phyloP scores from a whole-genome alignment of 495 filamentous ascomycete genomes.

The Cladorrhinum samala region DNA sequence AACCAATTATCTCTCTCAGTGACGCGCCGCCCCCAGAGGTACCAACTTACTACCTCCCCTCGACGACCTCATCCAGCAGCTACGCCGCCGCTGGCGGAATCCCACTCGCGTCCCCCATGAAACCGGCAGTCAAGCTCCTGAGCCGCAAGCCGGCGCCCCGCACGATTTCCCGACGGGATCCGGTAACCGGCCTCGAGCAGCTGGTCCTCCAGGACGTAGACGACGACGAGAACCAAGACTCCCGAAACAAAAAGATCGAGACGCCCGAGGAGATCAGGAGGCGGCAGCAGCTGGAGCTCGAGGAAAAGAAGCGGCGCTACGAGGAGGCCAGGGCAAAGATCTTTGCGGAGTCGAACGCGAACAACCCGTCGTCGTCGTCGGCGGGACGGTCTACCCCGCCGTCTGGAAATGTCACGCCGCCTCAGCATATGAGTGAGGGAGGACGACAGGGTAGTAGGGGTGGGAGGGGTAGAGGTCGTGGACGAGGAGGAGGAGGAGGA shows the following conservation, averaged over 20 bases:
- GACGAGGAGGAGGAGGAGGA: conserved; percentile 18
- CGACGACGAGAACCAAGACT: conserved; percentile 65
- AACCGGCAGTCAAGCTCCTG: conserved; percentile 72
- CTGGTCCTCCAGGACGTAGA: conserved; percentile 48
- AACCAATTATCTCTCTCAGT: background rate
- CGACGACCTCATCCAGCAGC: conserved; percentile 42
- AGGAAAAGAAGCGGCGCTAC: conserved; percentile 85
- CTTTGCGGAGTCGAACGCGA: conserved; percentile 58
- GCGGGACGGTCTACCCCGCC: conserved; percentile 37
- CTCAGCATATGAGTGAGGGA: conserved; percentile 22
- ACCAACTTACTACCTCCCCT: conserved; percentile 65
- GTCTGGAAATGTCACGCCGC: conserved; percentile 56
- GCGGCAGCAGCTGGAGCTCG: conserved; percentile 66
- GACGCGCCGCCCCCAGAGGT: conserved; percentile 45
- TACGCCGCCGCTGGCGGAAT: conserved; percentile 32
- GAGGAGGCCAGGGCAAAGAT: conserved; percentile 76
- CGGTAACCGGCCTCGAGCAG: conserved; percentile 48
- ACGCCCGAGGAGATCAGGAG: conserved; percentile 65
- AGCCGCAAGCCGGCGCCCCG: conserved; percentile 68
- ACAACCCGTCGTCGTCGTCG: conserved; percentile 44
- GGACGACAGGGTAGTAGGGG: conserved; percentile 32
- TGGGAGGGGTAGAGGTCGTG: conserved; percentile 16
- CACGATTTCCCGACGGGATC: conserved; percentile 40
- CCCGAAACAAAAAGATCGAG: conserved; percentile 50
- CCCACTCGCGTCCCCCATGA: conserved; percentile 75